Base-by-base conservation (phyloP, 202 grass and related monocot genomes). In the Dendrocalamus latiflorus region DNA sequence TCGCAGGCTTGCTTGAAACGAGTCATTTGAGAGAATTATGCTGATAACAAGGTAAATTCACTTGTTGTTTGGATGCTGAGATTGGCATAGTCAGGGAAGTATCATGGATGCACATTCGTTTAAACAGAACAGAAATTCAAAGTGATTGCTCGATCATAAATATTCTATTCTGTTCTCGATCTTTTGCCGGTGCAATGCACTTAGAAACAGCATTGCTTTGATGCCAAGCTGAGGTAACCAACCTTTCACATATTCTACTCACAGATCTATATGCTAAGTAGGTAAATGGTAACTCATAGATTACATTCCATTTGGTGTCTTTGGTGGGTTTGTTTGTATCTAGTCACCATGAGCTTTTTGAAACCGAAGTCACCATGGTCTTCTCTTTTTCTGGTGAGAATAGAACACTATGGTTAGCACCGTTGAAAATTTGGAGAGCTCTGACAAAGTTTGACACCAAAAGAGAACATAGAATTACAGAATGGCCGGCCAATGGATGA, bases 1-100 rank as follows among this genome's bases (percentile, higher is more conserved):
- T 55, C n/a, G 8, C n/a, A 50, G 15, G 20, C 45, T 66, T 53
- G 30, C 62, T 79, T 47, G 14, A 39, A 51, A 54, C 45, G n/a
- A 51, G 30, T 51, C 64, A 66, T 67, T 79, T 79, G 11, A 53
- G 44, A 53, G 61, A 79, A 65, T 49, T 78, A 36, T 49, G 26
- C 64, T 25, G 17, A 25, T 53, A 67, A 8, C 36, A 36, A 37
- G 59, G 47, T 36, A 65, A 65, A 18, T 78, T 65, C 59, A 62
- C 42, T 78, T 65, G 6, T 30, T 9, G 42, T 11, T 37, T 65
- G 42, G 59, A 78, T 65, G 58, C 43, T 79, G 57, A 77, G 66
- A 30, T 66, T 66, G 10, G 44, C 44, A 78, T 78, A 51, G 37
- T 36, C 20, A 67, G 43, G 47, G 64, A 54, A 3, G 45, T 16